Percentiles rank a stretch among this genome's conserved stretches.
These are phyloP conservation scores for Saussurea involucrata DNA, from an alignment of 129 eudicot genomes.

Conservation along the genomic window DNA sequence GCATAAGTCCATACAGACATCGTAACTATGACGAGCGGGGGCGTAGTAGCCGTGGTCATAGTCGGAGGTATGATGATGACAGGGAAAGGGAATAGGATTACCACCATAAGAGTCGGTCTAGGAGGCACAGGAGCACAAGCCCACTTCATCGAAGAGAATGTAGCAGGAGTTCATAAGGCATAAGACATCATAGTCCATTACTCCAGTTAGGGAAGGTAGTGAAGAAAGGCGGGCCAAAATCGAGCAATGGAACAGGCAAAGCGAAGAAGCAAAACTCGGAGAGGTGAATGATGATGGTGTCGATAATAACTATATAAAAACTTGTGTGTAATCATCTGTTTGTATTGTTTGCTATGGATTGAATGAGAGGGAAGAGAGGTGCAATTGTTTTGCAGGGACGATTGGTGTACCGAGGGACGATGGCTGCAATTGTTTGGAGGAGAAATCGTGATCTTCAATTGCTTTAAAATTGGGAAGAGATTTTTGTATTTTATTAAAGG, in stretches of 20 bases:
- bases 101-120: conserved; percentile 63
- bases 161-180: conserved; percentile 65
- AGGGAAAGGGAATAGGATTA: conserved; percentile 35
- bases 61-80: conserved; percentile 74
- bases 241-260: conserved; percentile 86
- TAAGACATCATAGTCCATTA: conserved; percentile 65
- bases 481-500: too few relatives aligned
- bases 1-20: conserved; percentile 82
- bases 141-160: conserved; percentile 61
- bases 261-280: conserved; percentile 53
- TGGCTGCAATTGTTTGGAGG: too few relatives aligned
- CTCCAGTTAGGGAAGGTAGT: conserved; percentile 82
- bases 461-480: too few relatives aligned
- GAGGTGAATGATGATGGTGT: conserved; percentile 12
- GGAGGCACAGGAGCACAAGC: conserved; percentile 69
- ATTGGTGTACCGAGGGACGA: too few relatives aligned
- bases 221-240: conserved; percentile 94
- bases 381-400: too few relatives aligned
- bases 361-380: too few relatives aligned
- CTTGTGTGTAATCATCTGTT: too few relatives aligned
- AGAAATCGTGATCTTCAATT: too few relatives aligned
- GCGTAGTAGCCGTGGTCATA: conserved; percentile 53
- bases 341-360: too few relatives aligned
- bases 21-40: conserved; percentile 81
- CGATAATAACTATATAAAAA: background rate